Percentiles rank a stretch among this genome's conserved stretches.
phyloP scores from a whole-genome alignment of 2,329 filamentous ascomycete genomes.

The Knufia fluminis region DNA sequence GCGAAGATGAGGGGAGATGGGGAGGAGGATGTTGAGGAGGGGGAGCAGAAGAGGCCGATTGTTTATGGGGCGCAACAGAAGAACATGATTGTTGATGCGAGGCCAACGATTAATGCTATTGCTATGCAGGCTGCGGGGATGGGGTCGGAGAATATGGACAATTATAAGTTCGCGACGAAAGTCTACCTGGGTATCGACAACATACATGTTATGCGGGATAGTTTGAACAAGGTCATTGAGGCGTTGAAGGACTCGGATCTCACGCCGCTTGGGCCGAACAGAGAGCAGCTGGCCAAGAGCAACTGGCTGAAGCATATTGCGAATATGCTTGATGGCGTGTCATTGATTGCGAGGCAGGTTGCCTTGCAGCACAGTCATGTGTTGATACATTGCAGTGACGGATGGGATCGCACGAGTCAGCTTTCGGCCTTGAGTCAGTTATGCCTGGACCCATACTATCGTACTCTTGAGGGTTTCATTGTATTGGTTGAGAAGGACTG shows the following conservation, averaged over 20 bases:
- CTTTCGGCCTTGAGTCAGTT: slow-evolving; percentile 84
- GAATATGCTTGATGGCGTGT: slow-evolving; percentile 72
- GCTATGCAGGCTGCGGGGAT: slow-evolving; percentile 89
- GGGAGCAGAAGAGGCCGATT: slow-evolving; percentile 43
- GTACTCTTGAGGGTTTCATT: slow-evolving; percentile 90
- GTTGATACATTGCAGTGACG: slow-evolving; percentile 94
- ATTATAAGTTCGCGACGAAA: slow-evolving; percentile 87
- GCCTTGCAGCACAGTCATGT: slow-evolving; percentile 91
- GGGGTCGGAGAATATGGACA: slow-evolving; percentile 95
- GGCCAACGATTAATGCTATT: slow-evolving; percentile 86
- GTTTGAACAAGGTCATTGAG: slow-evolving; percentile 76
- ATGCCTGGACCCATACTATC: slow-evolving; percentile 90
- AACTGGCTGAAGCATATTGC: slow-evolving; percentile 86
- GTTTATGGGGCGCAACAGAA: slow-evolving; percentile 88
- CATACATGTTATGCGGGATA: slow-evolving; percentile 95
- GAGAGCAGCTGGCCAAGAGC: slow-evolving; percentile 71
- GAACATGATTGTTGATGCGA: slow-evolving; percentile 91
- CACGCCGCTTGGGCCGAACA: slow-evolving; percentile 69
- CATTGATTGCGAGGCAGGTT: slow-evolving; percentile 75
- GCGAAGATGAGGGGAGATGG: slow-evolving; percentile 46
- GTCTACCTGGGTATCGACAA: slow-evolving; percentile 94
- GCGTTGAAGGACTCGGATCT: slow-evolving; percentile 89
- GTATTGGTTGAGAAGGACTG: slow-evolving; percentile 94
- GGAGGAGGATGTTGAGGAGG: slow-evolving; percentile 28
- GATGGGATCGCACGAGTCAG: slow-evolving; percentile 96